Conservation (phyloP, 225 moss, liverwort and hornwort species). For the Physcomitrium patens region DNA sequence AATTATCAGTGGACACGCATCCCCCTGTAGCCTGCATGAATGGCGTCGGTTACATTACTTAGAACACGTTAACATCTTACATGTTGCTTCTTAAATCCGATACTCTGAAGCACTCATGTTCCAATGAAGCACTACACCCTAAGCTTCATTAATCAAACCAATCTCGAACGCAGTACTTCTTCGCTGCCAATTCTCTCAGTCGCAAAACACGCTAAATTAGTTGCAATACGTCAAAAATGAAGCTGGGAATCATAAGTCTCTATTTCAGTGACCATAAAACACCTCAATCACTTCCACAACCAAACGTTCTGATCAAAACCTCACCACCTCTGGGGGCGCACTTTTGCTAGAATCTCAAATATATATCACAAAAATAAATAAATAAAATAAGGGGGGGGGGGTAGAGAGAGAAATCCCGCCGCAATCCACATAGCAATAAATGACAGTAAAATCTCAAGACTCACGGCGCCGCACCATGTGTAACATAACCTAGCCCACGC, state of each 20-base stretch:
- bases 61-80: slow-evolving; percentile 16
- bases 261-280: neutral
- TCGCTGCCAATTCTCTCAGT: slow-evolving; percentile 17
- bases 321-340: slow-evolving; percentile 18
- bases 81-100: slow-evolving; percentile 13
- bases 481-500: slow-evolving; percentile 19
- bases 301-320: slow-evolving; percentile 21
- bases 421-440: slow-evolving; percentile 19
- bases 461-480: neutral
- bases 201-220: slow-evolving; percentile 2
- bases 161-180: slow-evolving; percentile 22
- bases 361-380: too few relatives aligned
- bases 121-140: neutral
- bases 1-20: neutral
- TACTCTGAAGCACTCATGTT: slow-evolving; percentile 18
- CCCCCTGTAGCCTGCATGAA: slow-evolving; percentile 4
- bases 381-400: too few relatives aligned
- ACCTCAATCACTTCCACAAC: slow-evolving; percentile 5
- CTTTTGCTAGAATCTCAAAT: slow-evolving; percentile 24
- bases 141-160: slow-evolving; percentile 23
- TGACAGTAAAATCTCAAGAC: slow-evolving; percentile 11
- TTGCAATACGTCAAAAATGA: slow-evolving; percentile 8
- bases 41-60: slow-evolving; percentile 20
- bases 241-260: neutral
- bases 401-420: slow-evolving; percentile 6